Evolutionary conservation across 2,329 filamentous ascomycete species (phyloP).

Genomic region (Hymenoscyphus fraxineus): DNA sequence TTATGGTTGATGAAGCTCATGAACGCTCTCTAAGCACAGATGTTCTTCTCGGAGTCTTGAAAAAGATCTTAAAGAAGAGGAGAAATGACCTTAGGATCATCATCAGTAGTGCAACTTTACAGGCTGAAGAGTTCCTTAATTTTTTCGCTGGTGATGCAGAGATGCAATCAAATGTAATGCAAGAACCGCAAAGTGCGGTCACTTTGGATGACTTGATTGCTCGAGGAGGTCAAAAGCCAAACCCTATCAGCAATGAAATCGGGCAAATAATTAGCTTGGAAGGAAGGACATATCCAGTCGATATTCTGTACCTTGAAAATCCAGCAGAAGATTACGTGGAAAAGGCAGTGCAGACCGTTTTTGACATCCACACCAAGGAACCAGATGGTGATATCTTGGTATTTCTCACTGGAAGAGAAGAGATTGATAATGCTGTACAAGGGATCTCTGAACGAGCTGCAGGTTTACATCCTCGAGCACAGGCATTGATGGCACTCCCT

Average conservation of each 20-base stretch:
- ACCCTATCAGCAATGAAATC: conserved; percentile 30
- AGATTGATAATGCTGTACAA: conserved; percentile 82
- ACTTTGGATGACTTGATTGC: conserved; percentile 32
- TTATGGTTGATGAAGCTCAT: conserved; percentile 98
- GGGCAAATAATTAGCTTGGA: conserved; percentile 78
- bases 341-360: conserved; percentile 73
- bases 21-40: conserved; percentile 92
- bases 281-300: conserved; percentile 83
- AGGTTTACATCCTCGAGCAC: conserved; percentile 55
- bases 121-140: conserved; percentile 77
- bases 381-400: conserved; percentile 81
- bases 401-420: conserved; percentile 88
- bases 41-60: conserved; percentile 81
- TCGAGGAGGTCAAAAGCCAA: conserved; percentile 25
- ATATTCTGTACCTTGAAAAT: conserved; percentile 73
- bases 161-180: conserved; percentile 29
- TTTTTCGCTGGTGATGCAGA: conserved; percentile 60
- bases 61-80: conserved; percentile 80
- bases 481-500: conserved; percentile 66
- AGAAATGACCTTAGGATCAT: conserved; percentile 76
- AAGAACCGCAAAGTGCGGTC: conserved; percentile 37
- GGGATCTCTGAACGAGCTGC: conserved; percentile 69
- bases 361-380: conserved; percentile 83
- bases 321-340: conserved; percentile 86
- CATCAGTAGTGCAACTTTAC: conserved; percentile 87